phyloP scores from a whole-genome alignment of 768 basidiomycete species.

The Auricularia sp. region DNA sequence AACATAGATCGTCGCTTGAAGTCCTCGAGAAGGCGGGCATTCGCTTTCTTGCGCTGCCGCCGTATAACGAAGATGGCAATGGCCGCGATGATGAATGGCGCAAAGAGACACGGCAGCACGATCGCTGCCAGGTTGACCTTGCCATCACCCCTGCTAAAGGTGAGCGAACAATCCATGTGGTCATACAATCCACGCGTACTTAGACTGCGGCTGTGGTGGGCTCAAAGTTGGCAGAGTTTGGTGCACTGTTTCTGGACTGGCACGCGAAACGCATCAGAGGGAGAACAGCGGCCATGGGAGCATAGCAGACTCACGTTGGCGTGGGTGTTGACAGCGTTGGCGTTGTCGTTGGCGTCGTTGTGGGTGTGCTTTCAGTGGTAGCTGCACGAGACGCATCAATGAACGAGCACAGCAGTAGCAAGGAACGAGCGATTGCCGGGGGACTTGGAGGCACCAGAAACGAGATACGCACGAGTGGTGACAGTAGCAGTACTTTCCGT shows the following conservation, averaged over 20 bases:
- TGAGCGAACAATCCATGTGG: neutral
- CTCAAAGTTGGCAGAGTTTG: too few relatives aligned
- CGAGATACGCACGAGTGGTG: too few relatives aligned
- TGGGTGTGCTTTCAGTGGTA: neutral
- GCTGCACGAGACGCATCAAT: neutral
- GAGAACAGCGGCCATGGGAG: neutral
- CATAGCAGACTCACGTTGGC: neutral
- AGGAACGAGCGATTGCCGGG: neutral
- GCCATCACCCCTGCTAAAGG: neutral
- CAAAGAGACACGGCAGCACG: neutral
- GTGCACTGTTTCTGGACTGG: too few relatives aligned
- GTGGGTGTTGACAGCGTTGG: neutral
- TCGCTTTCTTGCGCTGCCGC: neutral
- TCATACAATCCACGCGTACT: neutral
- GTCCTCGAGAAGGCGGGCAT: neutral
- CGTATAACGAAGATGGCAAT: neutral
- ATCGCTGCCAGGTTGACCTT: neutral
- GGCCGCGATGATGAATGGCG: neutral
- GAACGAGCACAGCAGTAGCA: neutral
- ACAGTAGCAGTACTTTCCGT: too few relatives aligned
- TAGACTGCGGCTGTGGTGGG: too few relatives aligned
- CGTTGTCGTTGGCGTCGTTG: neutral
- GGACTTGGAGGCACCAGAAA: neutral
- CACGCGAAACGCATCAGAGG: neutral
- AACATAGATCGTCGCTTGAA: neutral